Evolutionary conservation across 2,329 filamentous ascomycete species (phyloP), one percentile per base, ranked within the genome.

Genomic region (Ophiostoma quercus): DNA sequence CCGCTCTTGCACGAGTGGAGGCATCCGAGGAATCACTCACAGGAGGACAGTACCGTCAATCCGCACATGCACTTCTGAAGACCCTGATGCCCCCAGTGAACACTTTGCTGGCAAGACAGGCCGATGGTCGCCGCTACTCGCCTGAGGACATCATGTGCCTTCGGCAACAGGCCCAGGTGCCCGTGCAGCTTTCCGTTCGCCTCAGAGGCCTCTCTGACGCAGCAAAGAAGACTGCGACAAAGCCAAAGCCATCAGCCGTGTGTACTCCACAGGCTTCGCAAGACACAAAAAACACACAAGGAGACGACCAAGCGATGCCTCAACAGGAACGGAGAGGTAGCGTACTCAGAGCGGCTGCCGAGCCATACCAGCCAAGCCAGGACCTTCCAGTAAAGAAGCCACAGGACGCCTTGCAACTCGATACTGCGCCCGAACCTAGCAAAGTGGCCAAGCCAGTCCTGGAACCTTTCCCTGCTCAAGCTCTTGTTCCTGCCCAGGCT

Each of bases 111-210:
- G 12, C 34, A 39, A 5, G 8, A 9, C 19, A 34, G 3, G 9
- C n/a, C 34, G 9, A 1, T 12, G 34, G 19, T 22, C 62, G 5
- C 19, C 54, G 25, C 19, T 71, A 71, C 29, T 41, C 22, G 19
- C n/a, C 16, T 4, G 43, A 60, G 1, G 68, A 66, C 2, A 66
- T 71, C 2, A 32, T 66, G 43, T 14, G 7, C 12, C 70, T 71
- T 7, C 57, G 68, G 9, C n/a, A 32, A 0, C 57, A 62, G 0
- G 70, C 65, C 1, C 6, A 39, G 3, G n/a, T 60, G 11, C 70
- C 68, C 1, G 68, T 66, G 16, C 22, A 69, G 9, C 37, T 34
- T 3, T 47, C 67, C 11, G 12, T n/a, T 9, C 9, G 67, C 25
- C 66, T 71, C 34, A 65, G 37, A 22, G n/a, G 19, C 19, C 37